Evolutionary conservation across 352 stramenopile species (phyloP).

Genomic region (Pseudoperonospora humuli): DNA sequence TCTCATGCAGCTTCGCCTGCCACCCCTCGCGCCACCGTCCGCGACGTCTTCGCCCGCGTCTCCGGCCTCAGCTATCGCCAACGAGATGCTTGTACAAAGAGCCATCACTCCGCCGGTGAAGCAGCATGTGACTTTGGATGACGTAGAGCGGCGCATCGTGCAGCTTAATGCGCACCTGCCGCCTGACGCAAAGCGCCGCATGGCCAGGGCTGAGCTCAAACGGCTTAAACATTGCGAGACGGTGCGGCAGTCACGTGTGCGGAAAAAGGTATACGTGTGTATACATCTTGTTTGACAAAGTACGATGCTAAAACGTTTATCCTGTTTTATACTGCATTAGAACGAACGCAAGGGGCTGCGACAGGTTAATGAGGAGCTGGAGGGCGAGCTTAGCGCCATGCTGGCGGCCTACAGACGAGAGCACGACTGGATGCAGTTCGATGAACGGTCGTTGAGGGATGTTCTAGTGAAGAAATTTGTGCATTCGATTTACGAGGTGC

Average conservation of each 20-base stretch:
- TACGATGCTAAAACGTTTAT: slow-evolving; percentile 1
- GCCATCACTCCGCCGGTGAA: too few species aligned
- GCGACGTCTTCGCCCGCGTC: too few species aligned
- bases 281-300: background rate
- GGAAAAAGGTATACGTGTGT: slow-evolving; percentile 45
- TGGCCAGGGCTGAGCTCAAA: slow-evolving; percentile 63
- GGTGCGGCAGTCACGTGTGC: slow-evolving; percentile 67
- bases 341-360: slow-evolving; percentile 48
- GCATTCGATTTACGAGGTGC: slow-evolving; percentile 69
- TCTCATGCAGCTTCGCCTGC: too few species aligned
- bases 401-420: slow-evolving; percentile 28
- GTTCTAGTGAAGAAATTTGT: slow-evolving; percentile 59
- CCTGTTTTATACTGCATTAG: too few species aligned
- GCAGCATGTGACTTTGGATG: slow-evolving; percentile 39
- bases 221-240: slow-evolving; percentile 75
- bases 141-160: slow-evolving; percentile 50
- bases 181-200: slow-evolving; percentile 33
- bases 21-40: too few species aligned
- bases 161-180: slow-evolving; percentile 35
- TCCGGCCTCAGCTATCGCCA: too few species aligned
- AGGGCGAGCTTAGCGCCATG: slow-evolving; percentile 31
- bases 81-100: too few species aligned
- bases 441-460: slow-evolving; percentile 40
- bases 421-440: slow-evolving; percentile 46
- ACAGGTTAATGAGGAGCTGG: slow-evolving; percentile 49